Evolutionary conservation across 176 grass and related monocot genomes (phyloP).

Genomic region (Panicum miliaceum): DNA sequence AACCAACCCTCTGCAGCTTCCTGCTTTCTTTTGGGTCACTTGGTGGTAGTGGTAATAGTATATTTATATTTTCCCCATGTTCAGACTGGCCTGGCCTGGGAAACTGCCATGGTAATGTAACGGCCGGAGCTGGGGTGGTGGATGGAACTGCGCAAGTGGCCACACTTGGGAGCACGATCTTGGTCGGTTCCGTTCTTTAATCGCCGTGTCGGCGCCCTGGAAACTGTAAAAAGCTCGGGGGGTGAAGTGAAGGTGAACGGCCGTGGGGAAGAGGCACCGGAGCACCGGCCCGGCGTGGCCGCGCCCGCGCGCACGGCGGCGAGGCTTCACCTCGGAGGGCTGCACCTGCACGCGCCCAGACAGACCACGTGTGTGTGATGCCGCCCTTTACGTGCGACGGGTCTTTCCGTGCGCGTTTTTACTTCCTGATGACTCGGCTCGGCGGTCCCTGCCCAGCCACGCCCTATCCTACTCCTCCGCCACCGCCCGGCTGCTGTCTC

Average conservation of each 20-base stretch:
- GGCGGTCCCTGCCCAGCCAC: not conserved
- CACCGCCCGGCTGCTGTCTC: not conserved
- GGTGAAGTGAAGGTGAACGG: no score
- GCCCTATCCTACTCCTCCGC: not conserved
- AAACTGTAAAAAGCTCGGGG: no score
- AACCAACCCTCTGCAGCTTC: slow-evolving; percentile 18
- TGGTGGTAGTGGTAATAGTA: not conserved
- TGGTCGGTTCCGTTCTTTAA: slow-evolving; percentile 53
- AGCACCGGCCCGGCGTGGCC: no score
- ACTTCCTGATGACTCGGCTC: not conserved
- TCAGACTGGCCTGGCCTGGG: not conserved
- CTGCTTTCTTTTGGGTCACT: not conserved
- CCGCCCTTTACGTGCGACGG: not conserved
- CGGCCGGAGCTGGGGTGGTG: not conserved
- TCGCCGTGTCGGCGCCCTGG: slow-evolving; percentile 28
- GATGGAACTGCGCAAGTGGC: not conserved
- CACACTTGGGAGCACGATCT: slow-evolving; percentile 39
- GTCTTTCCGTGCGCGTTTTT: not conserved
- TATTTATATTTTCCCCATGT: not conserved
- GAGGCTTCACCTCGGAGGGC: no score
- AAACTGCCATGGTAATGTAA: not conserved
- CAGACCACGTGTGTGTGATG: not conserved
- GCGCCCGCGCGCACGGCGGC: no score
- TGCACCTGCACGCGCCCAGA: no score
- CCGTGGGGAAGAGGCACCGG: no score